phyloP scores from a whole-genome alignment of 176 grass and related monocot species.

The Ensete glaucum region DNA sequence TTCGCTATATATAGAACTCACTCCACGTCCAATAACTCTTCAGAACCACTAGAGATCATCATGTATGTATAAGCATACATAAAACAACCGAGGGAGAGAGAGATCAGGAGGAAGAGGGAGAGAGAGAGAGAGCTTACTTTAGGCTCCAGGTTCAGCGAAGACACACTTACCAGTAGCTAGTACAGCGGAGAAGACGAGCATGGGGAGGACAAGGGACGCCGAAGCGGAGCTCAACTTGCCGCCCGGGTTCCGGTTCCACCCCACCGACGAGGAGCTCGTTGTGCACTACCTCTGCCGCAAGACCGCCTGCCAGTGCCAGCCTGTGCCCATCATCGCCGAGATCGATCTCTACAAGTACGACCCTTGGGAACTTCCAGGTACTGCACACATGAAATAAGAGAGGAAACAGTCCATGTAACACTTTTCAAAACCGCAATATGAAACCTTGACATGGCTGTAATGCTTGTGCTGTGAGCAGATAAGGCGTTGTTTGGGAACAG shows the following conservation, averaged over 20 bases:
- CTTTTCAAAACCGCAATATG: background rate
- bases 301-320: background rate
- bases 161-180: too few relatives aligned
- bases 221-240: constrained; percentile 13
- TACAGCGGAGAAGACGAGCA: background rate
- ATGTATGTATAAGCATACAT: too few relatives aligned
- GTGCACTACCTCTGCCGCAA: constrained; percentile 56
- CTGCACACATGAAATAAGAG: too few relatives aligned
- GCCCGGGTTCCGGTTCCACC: constrained; percentile 47
- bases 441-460: background rate
- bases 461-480: background rate
- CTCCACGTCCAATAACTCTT: too few relatives aligned
- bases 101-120: too few relatives aligned
- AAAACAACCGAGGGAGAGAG: too few relatives aligned
- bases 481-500: background rate
- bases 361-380: constrained; percentile 38
- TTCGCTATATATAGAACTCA: too few relatives aligned
- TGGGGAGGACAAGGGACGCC: background rate
- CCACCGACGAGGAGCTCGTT: constrained; percentile 56
- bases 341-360: constrained; percentile 88
- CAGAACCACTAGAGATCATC: too few relatives aligned
- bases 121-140: too few relatives aligned
- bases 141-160: too few relatives aligned
- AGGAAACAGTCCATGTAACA: background rate
- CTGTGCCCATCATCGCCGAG: constrained; percentile 63